Percentiles rank a stretch among this genome's conserved stretches.
phyloP scores from a whole-genome alignment of 2,329 filamentous ascomycete genomes.

The Pseudocercospora musae region DNA sequence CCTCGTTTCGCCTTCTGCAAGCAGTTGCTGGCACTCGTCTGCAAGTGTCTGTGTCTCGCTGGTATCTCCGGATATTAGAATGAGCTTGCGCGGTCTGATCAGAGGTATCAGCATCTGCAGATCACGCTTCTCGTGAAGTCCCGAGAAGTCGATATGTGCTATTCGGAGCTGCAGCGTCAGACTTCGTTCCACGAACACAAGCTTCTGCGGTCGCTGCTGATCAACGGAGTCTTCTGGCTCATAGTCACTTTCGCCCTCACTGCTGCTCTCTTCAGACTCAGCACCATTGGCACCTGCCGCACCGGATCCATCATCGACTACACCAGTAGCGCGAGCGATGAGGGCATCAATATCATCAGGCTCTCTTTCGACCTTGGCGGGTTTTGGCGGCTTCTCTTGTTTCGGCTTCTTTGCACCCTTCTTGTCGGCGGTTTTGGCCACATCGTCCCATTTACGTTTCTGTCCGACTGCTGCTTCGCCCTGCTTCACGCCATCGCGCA shows the following conservation, averaged over 20 bases:
- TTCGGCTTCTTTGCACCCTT: constrained; percentile 61
- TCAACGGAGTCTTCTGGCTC: constrained; percentile 50
- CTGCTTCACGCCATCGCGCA: constrained; percentile 51
- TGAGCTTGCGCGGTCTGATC: constrained; percentile 89
- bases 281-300: constrained; percentile 16
- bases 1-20: constrained; percentile 36
- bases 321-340: constrained; percentile 32
- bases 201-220: constrained; percentile 67
- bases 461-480: constrained; percentile 63
- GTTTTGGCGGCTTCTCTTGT: constrained; percentile 34
- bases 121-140: constrained; percentile 88
- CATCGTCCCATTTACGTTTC: constrained; percentile 91
- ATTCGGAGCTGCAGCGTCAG: constrained; percentile 71
- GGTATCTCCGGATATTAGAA: constrained; percentile 77
- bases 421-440: constrained; percentile 39
- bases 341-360: constrained; percentile 37
- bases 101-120: constrained; percentile 92
- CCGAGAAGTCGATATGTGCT: constrained; percentile 86
- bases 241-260: constrained; percentile 46
- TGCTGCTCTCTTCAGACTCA: constrained; percentile 23
- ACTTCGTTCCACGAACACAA: constrained; percentile 61
- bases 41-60: constrained; percentile 78
- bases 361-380: constrained; percentile 24
- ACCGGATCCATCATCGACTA: constrained; percentile 12
- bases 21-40: constrained; percentile 70